Base-by-base conservation (phyloP, 2,329 filamentous ascomycete species). In the Zopfia rhizophila region DNA sequence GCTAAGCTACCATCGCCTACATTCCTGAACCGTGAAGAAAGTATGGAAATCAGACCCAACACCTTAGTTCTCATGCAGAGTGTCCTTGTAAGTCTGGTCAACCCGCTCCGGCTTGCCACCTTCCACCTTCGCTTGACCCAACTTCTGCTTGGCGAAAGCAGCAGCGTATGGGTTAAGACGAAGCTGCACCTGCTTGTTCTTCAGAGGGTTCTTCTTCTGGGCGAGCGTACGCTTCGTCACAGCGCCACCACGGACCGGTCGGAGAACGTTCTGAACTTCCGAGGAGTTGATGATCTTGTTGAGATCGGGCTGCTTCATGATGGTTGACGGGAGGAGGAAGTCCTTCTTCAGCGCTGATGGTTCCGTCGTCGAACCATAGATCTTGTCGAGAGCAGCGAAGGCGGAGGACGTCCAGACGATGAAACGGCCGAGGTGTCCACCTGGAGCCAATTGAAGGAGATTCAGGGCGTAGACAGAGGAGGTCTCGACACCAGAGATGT, bases 131-230 rank as follows among this genome's bases (percentile, higher is more conserved):
- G 85, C 78, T 77, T 88, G 82, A 62, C 90, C 90, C 49, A 94
- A 77, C 80, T 91, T 88, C 72, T 91, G 85, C 84, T 95, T 90
- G 67, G 87, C 82, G 81, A 95, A 99, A 56, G 90, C 87, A 68
- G 88, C 83, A 66, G 94, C 93, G 81, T 99, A 99, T 58, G 94
- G 94, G 88, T 99, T 99, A 78, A 99, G 89, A 72, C 94, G 89
- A 75, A 99, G 89, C 79, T 97, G 86, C 65, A 99, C 89, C 85
- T 97, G 94, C 87, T 91, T 96, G 89, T 99, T 99, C 81, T 83
- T 84, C 66, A 99, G 91, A 72, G 94, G 94, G 86, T 99, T 99
- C 92, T 97, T 97, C 91, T 99, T 99, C 86, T 97, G 93, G 65
- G 96, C 91, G 72, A 84, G 80, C 65, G 83, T 80, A 74, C 94